Base-by-base conservation (phyloP, 768 basidiomycete genomes). In the Boletellus ananiceps region DNA sequence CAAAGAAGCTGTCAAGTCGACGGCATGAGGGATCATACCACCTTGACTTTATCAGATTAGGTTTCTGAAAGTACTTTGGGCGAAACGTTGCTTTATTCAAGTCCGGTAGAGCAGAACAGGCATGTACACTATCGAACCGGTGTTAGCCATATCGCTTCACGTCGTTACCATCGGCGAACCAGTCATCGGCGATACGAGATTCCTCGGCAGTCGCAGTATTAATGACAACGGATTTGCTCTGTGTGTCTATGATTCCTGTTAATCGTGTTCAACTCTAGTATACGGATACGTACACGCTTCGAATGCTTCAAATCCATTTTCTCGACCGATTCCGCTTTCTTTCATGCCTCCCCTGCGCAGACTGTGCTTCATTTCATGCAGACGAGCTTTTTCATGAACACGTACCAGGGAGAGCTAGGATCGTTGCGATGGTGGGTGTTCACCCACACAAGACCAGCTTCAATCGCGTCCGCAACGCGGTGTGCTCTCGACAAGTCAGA, bases 351-450 rank as follows among this genome's bases (percentile, higher is more conserved):
- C 89, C 88, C 87, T 87, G 52, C 25, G 40, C 32, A 18, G 27
- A 25, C 8, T 5, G n/a, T n/a, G 11, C n/a, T 59, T 64, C 38
- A 40, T 42, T 12, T 23, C 40, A 39, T 21, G 21, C 27, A 16
- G 8, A 41, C 25, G 15, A 31, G 7, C 21, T 18, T 37, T 4
- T 19, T 38, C 12, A 50, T 35, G 16, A 33, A 47, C 44, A 58
- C 55, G 27, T 41, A 88, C 90, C 91, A 93, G 35, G 91, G 89
- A 29, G 87, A 90, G 54, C 85, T 86, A 8, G 91, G 91, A 61
- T 93, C 89, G 57, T 93, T 93, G 40, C 90, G 78, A 60, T 93
- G 91, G 56, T 92, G 88, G 0, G 86, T 90, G 62, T 93, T 93
- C 33, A 92, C 79, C 91, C 91, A 93, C 39, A 88, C 85, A 27